Evolutionary conservation across 2,329 filamentous ascomycete species (phyloP), one percentile per base, ranked within the genome.

Genomic region (Coniochaeta sp.): DNA sequence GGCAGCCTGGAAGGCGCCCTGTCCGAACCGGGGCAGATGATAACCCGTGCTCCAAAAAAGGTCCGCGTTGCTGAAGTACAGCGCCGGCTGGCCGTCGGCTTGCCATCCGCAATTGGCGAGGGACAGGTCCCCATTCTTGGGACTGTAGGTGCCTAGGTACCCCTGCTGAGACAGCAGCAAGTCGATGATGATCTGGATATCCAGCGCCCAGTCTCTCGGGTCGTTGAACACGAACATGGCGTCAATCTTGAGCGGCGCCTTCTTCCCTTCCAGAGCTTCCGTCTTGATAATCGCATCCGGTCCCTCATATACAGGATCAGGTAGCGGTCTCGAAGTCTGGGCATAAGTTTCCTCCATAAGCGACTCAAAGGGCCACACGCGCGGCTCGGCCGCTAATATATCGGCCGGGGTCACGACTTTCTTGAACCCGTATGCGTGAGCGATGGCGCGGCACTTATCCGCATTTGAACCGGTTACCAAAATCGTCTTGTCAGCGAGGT

Each of bases 221-320:
- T 98, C 95, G 72, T 96, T 96, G 81, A 93, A 97, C 7, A 97
- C 89, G 68, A 98, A 89, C 30, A 98, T 85, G 30, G 93, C 92
- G 69, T 96, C 91, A 66, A 99, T 89, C 67, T 91, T 92, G 55
- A 93, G 80, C 16, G 24, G 28, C 6, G 52, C 16, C 12, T 56
- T 24, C 12, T 56, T 24, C 14, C 47, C 47, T 7, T 4, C n/a
- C 17, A 30, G 7, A 10, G 79, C 38, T 74, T 10, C 76, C 69
- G 0, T 59, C 10, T 22, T 40, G 62, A 60, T 32, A 2, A 34
- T 17, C 10, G 24, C 9, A 16, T 22, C 28, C 22, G 44, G 34
- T n/a, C 47, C 30, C 55, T 32, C 8, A 30, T 57, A 22, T 59
- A 55, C 14, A 30, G 66, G 78, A 9, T 66, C 69, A 0, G 87